Conservation (phyloP, 169 alveolate species). For the Cryptosporidium parvum region DNA sequence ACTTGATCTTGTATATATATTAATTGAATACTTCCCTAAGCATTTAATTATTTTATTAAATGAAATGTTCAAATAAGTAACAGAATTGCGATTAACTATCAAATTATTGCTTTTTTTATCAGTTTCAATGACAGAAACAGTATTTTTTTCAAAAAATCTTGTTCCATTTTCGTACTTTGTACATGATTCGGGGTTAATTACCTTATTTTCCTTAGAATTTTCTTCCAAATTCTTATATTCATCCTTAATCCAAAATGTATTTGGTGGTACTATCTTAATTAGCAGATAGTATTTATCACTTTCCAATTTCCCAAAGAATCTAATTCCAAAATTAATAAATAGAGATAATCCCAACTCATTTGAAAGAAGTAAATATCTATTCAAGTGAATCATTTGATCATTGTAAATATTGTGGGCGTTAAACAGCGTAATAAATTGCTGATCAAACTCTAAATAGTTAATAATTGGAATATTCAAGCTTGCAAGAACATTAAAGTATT, state of each 20-base stretch:
- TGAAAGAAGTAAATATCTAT: constrained; percentile 55
- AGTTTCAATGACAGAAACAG: constrained; percentile 3
- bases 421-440: neutral
- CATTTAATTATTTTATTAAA: neutral
- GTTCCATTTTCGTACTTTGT: constrained; percentile 24
- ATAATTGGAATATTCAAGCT: constrained; percentile 46
- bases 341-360: constrained; percentile 39
- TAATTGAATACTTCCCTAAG: neutral
- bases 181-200: neutral
- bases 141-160: neutral
- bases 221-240: neutral
- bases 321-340: constrained; percentile 56
- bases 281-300: constrained; percentile 35
- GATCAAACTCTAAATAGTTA: constrained; percentile 8
- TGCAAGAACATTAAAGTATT: constrained; percentile 47
- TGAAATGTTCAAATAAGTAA: constrained; percentile 15
- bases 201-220: neutral
- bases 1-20: neutral
- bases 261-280: constrained; percentile 45
- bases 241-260: constrained; percentile 59
- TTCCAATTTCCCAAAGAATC: constrained; percentile 18
- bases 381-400: constrained; percentile 2
- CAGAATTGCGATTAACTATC: neutral
- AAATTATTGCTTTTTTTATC: neutral
- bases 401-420: neutral